Base-by-base conservation (phyloP, 441 rosid genomes). In the Hypseocharis bilobata region DNA sequence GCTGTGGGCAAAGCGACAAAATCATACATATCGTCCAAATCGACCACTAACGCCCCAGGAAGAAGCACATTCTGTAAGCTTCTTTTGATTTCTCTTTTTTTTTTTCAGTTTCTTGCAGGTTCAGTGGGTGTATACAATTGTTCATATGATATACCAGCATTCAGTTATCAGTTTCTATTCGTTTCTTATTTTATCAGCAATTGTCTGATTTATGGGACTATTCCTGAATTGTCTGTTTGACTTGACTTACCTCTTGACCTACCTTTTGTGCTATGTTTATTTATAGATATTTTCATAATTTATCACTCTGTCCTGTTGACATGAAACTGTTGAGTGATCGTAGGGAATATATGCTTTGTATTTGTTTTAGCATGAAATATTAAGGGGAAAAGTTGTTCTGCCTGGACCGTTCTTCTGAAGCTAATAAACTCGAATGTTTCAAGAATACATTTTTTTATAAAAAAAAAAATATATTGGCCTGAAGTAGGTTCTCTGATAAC, bases 1-100 rank as follows among this genome's bases (percentile, higher is more conserved):
- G 86, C 67, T 82, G 55, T 82, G 86, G 86, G 84, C 81, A 64
- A 78, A 82, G 81, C 82, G 84, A 28, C 81, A 76, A 62, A 82
- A 80, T 65, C 76, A 80, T 59, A 82, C 86, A 13, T 80, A 82
- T 68, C 86, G 86, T 32, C 84, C 84, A 47, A 80, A 80, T 60
- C 74, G 84, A 51, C 84, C 77, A n/a, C 63, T 82, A 68, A 70
- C 74, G 13, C 59, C 67, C 38, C 76, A 65, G 61, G 86, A 82
- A 73, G 81, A 82, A 68, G 76, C 73, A 29, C 79, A 78, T 32
- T 56, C 81, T 0, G 86, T 78, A 72, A 78, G 83, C 25, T 23
- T 42, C 55, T 69, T 34, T 70, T 47, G 57, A 61, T 52, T 14
- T 16, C 22, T 22, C 22, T n/a, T n/a, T n/a, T n/a, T n/a, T n/a